A percentile compares a stretch with the other conserved stretches of the same genome.
phyloP scores from a whole-genome alignment of 1,284 basidiomycete species.

The Ganoderma multipileum region DNA sequence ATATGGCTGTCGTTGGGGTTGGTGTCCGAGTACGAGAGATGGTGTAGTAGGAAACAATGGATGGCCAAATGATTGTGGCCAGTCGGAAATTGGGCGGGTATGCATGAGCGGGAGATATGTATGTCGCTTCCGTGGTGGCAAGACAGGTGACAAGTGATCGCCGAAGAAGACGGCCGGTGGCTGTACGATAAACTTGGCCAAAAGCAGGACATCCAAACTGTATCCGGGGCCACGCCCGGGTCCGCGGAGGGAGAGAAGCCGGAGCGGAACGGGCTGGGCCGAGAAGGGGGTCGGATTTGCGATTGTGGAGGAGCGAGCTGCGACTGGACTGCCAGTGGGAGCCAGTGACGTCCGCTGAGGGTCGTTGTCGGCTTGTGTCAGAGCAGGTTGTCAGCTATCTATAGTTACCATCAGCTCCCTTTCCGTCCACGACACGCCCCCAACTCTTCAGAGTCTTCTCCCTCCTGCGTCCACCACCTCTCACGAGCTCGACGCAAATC shows the following conservation, averaged over 20 bases:
- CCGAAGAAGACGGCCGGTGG: background rate
- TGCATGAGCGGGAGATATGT: background rate
- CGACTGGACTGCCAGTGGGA: no score
- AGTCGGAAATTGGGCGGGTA: background rate
- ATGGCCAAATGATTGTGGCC: background rate
- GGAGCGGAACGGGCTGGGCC: background rate
- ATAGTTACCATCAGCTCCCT: constrained; percentile 19
- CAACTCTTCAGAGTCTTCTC: constrained; percentile 8
- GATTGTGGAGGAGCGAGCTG: background rate
- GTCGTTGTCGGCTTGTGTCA: background rate
- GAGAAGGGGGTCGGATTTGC: background rate
- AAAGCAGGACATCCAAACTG: background rate
- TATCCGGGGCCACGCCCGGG: no score
- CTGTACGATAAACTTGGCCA: background rate
- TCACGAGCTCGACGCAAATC: constrained; percentile 8
- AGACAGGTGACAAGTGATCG: background rate
- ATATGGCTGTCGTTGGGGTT: background rate
- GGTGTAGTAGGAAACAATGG: background rate
- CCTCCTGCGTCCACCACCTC: constrained; percentile 9
- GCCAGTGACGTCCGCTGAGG: background rate
- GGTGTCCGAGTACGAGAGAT: background rate
- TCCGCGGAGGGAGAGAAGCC: background rate
- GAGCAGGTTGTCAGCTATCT: constrained; percentile 7
- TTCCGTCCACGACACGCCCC: constrained; percentile 1
- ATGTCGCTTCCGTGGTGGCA: no score